These are phyloP conservation scores for Lentinus polychrous DNA, from an alignment of 1,284 basidiomycete species.

Conservation along the genomic window DNA sequence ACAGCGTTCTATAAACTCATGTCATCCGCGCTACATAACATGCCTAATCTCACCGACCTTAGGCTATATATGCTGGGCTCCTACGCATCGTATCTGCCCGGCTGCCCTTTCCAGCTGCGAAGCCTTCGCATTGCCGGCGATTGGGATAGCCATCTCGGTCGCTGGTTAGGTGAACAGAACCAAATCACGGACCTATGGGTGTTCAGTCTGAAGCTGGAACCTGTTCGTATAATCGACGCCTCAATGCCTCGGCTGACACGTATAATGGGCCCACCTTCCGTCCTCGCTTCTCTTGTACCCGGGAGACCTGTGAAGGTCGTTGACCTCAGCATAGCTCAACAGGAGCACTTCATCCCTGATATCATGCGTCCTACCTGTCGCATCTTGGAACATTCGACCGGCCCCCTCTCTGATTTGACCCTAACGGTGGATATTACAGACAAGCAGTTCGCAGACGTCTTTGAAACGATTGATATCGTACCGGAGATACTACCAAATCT, in stretches of 20 bases:
- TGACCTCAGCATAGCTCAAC: background rate
- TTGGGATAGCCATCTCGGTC: conserved; percentile 5
- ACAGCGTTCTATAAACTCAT: conserved; percentile 4
- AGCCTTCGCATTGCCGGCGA: background rate
- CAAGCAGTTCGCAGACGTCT: background rate
- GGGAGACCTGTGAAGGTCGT: background rate
- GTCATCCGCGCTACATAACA: conserved; percentile 6
- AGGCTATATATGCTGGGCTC: background rate
- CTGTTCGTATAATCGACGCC: background rate
- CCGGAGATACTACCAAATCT: background rate
- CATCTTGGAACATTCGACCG: background rate
- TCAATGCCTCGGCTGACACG: background rate
- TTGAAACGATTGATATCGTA: background rate
- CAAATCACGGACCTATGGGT: background rate
- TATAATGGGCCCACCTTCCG: background rate
- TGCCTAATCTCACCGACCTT: background rate
- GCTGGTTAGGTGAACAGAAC: conserved; percentile 7
- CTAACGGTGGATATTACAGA: background rate
- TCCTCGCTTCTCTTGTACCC: background rate
- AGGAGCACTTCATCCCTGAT: background rate
- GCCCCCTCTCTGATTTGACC: background rate
- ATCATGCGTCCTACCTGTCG: background rate
- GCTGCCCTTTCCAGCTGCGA: conserved; percentile 2
- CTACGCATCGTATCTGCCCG: background rate
- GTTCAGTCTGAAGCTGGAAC: background rate